A percentile compares a stretch with the other conserved stretches of the same genome.
Evolutionary conservation across 768 basidiomycete species (phyloP).

Genomic region (Basidioascus undulatus): DNA sequence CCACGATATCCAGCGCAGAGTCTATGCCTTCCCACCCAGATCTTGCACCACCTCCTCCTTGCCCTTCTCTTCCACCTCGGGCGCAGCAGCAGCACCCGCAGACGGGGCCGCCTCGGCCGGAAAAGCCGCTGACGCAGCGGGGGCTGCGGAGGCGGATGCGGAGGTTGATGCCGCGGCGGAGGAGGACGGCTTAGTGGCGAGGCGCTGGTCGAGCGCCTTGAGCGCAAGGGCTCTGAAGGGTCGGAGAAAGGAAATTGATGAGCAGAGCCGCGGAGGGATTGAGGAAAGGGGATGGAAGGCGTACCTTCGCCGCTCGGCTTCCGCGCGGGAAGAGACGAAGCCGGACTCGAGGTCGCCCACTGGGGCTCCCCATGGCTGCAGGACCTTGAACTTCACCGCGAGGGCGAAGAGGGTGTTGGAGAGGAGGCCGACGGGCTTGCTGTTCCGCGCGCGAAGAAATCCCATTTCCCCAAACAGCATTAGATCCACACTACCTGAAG

Average conservation of each 20-base stretch:
- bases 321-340: conserved; percentile 41
- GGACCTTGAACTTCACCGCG: conserved; percentile 38
- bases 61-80: too few relatives aligned
- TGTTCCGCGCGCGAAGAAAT: conserved; percentile 14
- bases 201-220: conserved; percentile 81
- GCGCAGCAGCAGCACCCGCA: too few relatives aligned
- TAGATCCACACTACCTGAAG: not conserved
- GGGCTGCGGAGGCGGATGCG: too few relatives aligned
- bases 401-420: conserved; percentile 43
- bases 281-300: conserved; percentile 10
- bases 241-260: not conserved
- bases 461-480: not conserved
- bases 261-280: too few relatives aligned
- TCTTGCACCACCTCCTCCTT: too few relatives aligned
- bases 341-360: conserved; percentile 42
- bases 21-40: too few relatives aligned
- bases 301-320: conserved; percentile 83
- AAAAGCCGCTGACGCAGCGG: too few relatives aligned
- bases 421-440: conserved; percentile 42
- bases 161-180: too few relatives aligned
- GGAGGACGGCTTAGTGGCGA: conserved; percentile 34
- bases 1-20: too few relatives aligned
- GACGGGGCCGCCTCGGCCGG: too few relatives aligned
- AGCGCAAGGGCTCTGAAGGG: conserved; percentile 81
- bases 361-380: conserved; percentile 31